Percentiles rank a stretch among this genome's conserved stretches.
These are phyloP conservation scores for Brettanomyces naardenensis DNA, from an alignment of 805 yeast genomes.

Conservation along the genomic window DNA sequence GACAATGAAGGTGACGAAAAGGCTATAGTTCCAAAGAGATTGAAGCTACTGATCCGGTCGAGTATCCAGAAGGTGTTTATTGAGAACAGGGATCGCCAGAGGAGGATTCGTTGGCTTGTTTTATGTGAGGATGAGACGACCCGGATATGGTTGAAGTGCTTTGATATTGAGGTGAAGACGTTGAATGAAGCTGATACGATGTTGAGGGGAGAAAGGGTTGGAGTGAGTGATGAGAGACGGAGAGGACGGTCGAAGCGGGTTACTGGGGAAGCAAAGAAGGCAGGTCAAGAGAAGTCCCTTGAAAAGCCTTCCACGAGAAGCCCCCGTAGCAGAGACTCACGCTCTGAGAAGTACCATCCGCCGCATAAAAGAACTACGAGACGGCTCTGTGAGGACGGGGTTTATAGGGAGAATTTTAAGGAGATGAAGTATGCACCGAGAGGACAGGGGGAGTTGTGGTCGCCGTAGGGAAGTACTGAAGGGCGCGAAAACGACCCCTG, in stretches of 20 bases:
- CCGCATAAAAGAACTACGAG: not conserved
- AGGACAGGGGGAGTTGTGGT: slow-evolving; percentile 55
- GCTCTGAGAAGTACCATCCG: too few relatives aligned
- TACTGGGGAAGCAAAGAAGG: too few relatives aligned
- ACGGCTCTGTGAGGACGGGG: not conserved
- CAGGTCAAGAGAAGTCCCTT: too few relatives aligned
- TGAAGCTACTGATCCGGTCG: slow-evolving; percentile 48
- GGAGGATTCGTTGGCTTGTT: slow-evolving; percentile 39
- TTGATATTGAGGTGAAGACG: slow-evolving; percentile 43
- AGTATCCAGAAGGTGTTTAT: slow-evolving; percentile 46
- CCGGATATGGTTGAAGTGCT: slow-evolving; percentile 45
- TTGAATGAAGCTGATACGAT: slow-evolving; percentile 39
- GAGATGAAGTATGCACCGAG: slow-evolving; percentile 47
- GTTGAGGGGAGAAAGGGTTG: too few relatives aligned
- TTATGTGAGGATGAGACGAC: slow-evolving; percentile 55
- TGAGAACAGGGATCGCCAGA: slow-evolving; percentile 25
- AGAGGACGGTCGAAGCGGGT: too few relatives aligned
- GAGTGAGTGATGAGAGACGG: too few relatives aligned
- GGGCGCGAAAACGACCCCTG: too few relatives aligned
- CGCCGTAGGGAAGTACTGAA: too few relatives aligned
- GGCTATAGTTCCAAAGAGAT: slow-evolving; percentile 44
- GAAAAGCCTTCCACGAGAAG: too few relatives aligned
- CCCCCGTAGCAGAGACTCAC: too few relatives aligned
- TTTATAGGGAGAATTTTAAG: not conserved
- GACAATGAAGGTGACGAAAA: slow-evolving; percentile 10